Base-by-base conservation (phyloP, 495 filamentous ascomycete species). In the Cenococcum geophilum region DNA sequence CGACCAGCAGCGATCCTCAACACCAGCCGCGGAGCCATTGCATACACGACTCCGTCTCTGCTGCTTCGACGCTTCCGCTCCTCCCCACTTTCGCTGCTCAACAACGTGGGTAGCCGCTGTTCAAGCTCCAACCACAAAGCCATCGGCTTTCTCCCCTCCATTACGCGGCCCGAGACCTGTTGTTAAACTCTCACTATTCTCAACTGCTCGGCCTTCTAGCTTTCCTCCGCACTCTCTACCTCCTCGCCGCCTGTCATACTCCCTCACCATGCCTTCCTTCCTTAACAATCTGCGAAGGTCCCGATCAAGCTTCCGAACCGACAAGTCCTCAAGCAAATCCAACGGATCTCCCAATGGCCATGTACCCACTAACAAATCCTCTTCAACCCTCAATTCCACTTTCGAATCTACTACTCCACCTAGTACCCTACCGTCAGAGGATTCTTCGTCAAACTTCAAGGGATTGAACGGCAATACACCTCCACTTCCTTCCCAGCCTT, bases 251-350 rank as follows among this genome's bases (percentile, higher is more conserved):
- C 20, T 52, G 1, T 16, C 3, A 23, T 52, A 16, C 49, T 10
- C 49, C 49, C 49, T 52, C 49, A 60, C 43, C 27, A 76, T 76
- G 74, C 74, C 74, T 69, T 71, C 87, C 43, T 90, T 95, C 71
- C 80, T 95, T 73, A 90, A 85, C 71, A 82, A 88, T 63, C 74
- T 95, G 53, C 86, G 88, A 64, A 82, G 84, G 54, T 66, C 66
- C 18, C 76, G 68, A 62, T 56, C 70, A 37, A 74, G 60, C 59
- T 88, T 88, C 65, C 85, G 78, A 70, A 80, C 86, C 57, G 71
- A 72, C 1, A 71, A 69, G 34, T 72, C 74, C 36, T 72, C 75
- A 59, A 80, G 76, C 70, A 80, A 75, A 56, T 77, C 80, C 42
- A 64, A 64, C 55, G 70, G 62, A 20, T 45, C 57, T 43, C 40